These are phyloP conservation scores for Pichia norvegensis DNA, from an alignment of 1,139 yeast species.

Conservation along the genomic window DNA sequence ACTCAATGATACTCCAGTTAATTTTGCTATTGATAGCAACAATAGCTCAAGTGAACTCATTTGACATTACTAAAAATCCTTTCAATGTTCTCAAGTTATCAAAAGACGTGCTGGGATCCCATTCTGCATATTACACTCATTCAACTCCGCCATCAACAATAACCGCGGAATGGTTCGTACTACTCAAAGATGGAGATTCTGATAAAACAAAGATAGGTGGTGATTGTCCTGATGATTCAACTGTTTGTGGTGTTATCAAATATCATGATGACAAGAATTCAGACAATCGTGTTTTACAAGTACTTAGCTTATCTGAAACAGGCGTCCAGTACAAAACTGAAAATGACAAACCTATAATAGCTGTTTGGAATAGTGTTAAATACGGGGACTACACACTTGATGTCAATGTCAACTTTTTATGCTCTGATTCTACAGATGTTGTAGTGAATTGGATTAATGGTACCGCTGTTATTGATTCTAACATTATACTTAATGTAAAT, in stretches of 20 bases:
- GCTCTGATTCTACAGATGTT: constrained; percentile 31
- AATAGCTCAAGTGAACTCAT: not conserved
- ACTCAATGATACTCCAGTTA: not conserved
- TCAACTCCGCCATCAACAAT: constrained; percentile 73
- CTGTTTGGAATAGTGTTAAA: constrained; percentile 45
- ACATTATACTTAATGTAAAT: constrained; percentile 11
- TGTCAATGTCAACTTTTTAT: constrained; percentile 47
- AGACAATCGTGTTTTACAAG: constrained; percentile 34
- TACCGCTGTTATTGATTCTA: constrained; percentile 30
- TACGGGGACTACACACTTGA: constrained; percentile 63
- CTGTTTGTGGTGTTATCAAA: constrained; percentile 57
- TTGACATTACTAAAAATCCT: constrained; percentile 5
- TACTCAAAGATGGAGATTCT: constrained; percentile 31
- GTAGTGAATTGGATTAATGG: constrained; percentile 31
- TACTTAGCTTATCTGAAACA: constrained; percentile 42
- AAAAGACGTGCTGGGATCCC: constrained; percentile 21
- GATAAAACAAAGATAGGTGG: constrained; percentile 28
- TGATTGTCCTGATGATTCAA: constrained; percentile 61
- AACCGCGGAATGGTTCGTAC: constrained; percentile 57
- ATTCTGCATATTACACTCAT: not conserved
- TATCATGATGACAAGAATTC: constrained; percentile 11
- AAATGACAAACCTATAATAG: constrained; percentile 35
- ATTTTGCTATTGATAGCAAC: not conserved
- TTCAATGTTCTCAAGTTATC: constrained; percentile 10
- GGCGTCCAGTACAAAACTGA: constrained; percentile 29